Conservation (phyloP, 2,329 filamentous ascomycete species). For the Colletotrichum musicola region DNA sequence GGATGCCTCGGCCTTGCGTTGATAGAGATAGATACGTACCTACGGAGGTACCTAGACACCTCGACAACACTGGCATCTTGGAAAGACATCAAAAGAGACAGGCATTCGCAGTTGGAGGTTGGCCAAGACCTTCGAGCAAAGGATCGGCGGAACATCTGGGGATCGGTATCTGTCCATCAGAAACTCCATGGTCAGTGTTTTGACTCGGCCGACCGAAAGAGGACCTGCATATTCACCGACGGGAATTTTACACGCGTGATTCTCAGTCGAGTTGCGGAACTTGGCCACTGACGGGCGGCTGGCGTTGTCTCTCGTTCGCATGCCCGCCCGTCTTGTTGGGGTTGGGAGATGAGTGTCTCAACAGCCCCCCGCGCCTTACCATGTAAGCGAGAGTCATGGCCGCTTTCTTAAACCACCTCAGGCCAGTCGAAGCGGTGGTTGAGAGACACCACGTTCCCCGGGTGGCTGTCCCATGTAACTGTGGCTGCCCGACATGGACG, state of each 20-base stretch:
- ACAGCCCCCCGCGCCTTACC: not conserved
- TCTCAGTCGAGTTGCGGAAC: slow-evolving; percentile 6
- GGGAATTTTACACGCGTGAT: slow-evolving; percentile 9
- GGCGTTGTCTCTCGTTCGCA: slow-evolving; percentile 7
- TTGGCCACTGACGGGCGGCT: not conserved
- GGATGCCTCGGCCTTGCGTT: not conserved
- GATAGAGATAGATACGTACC: not conserved
- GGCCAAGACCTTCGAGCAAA: not conserved
- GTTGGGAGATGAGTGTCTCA: slow-evolving; percentile 28
- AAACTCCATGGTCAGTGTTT: not conserved
- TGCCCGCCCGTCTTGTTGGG: slow-evolving; percentile 31
- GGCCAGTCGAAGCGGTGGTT: slow-evolving; percentile 15
- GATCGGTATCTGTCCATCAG: not conserved
- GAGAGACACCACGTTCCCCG: slow-evolving; percentile 21
- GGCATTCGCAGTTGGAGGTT: not conserved
- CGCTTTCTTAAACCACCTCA: not conserved
- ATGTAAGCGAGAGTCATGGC: not conserved
- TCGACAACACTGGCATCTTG: not conserved
- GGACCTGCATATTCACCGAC: not conserved
- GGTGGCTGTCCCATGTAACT: not conserved
- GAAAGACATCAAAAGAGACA: too few relatives aligned
- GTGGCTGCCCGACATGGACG: not conserved
- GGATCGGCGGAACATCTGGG: slow-evolving; percentile 13
- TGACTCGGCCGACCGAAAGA: not conserved
- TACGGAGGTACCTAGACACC: not conserved